phyloP scores from a whole-genome alignment of 345 rosid species.

The Geranium brycei region DNA sequence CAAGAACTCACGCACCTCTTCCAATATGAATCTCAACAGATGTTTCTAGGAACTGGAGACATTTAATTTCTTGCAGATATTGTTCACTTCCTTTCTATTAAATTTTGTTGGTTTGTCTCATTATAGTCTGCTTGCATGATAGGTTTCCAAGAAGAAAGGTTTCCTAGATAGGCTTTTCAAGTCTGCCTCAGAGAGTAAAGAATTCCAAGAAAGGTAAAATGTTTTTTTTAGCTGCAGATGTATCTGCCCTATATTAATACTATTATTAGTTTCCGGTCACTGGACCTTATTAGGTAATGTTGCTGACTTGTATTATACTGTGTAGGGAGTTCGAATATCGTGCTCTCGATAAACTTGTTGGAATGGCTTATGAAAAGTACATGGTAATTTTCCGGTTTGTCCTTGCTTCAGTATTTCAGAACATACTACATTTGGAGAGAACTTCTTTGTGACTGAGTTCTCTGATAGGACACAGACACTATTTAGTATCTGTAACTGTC shows the following conservation, averaged over 20 bases:
- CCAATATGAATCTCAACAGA: too few species aligned
- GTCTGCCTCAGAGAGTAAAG: conserved; percentile 49
- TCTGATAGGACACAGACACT: not conserved
- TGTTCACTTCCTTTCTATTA: not conserved
- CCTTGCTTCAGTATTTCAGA: not conserved
- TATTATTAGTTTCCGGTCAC: too few species aligned
- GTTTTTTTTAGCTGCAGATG: conserved; percentile 9
- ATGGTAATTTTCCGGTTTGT: conserved; percentile 32
- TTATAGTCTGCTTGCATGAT: conserved; percentile 10
- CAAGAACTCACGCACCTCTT: too few species aligned
- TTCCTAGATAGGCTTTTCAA: conserved; percentile 47
- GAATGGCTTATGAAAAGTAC: conserved; percentile 73
- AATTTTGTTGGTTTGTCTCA: not conserved
- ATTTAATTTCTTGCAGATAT: not conserved
- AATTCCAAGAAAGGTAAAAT: conserved; percentile 59
- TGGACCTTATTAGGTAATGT: too few species aligned
- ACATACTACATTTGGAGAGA: too few species aligned
- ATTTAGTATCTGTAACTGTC: too few species aligned
- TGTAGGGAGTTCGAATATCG: conserved; percentile 43
- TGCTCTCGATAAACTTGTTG: conserved; percentile 61
- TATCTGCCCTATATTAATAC: too few species aligned
- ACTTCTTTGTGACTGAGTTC: not conserved
- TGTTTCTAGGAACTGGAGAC: not conserved
- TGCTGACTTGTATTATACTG: too few species aligned
- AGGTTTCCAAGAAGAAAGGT: conserved; percentile 68